phyloP scores from a whole-genome alignment of 495 filamentous ascomycete species.

The Hypoxylon perforatum region DNA sequence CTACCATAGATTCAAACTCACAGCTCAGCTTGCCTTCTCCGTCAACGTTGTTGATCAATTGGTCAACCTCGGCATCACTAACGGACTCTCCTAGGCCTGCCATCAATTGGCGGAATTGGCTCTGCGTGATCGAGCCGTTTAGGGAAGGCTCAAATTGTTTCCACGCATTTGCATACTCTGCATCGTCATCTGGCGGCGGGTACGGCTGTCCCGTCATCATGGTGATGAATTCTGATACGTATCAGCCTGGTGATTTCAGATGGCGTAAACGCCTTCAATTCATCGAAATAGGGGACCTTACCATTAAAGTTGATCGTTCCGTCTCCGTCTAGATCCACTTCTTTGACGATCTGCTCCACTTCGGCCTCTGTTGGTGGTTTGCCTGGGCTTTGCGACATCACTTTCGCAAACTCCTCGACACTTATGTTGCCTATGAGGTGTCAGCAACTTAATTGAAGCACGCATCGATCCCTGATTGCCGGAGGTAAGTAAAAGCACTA shows the following conservation, averaged over 20 bases:
- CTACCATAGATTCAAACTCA: conserved; percentile 23
- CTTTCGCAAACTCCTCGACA: conserved; percentile 50
- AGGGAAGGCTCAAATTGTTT: conserved; percentile 41
- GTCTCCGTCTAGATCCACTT: conserved; percentile 52
- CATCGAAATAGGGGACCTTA: no score
- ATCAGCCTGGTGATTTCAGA: conserved; percentile 6
- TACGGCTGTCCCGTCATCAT: conserved; percentile 52
- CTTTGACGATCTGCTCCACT: conserved; percentile 49
- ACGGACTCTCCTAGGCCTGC: conserved; percentile 41
- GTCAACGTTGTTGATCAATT: conserved; percentile 46
- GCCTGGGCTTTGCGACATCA: conserved; percentile 49
- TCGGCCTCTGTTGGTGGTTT: conserved; percentile 44
- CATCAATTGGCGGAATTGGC: conserved; percentile 46
- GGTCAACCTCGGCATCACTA: conserved; percentile 44
- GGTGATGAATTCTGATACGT: conserved; percentile 47
- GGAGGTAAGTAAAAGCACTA: conserved; percentile 18
- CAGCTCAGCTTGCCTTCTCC: conserved; percentile 48
- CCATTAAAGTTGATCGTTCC: conserved; percentile 53
- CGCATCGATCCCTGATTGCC: background rate
- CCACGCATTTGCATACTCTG: conserved; percentile 42
- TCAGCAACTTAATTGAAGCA: conserved; percentile 2
- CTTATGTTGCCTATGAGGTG: conserved; percentile 43
- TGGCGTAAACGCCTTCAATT: no score
- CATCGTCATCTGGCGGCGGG: conserved; percentile 36
- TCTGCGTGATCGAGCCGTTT: conserved; percentile 43